Percentiles rank a stretch among this genome's conserved stretches.
phyloP scores from a whole-genome alignment of 768 basidiomycete species.

The Suillus hirtellus region DNA sequence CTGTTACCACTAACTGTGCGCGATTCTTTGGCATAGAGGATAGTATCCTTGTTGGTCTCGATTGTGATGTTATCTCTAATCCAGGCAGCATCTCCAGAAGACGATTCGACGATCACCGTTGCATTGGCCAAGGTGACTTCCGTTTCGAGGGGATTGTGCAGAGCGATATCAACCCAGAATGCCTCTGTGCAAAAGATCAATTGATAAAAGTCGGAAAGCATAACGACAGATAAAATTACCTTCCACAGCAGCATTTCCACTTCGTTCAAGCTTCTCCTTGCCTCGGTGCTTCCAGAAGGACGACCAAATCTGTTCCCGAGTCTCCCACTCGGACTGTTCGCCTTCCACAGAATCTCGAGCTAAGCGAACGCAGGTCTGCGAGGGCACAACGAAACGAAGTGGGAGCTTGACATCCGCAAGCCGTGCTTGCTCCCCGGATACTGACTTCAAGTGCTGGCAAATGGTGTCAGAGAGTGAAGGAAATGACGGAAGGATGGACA shows the following conservation, averaged over 20 bases:
- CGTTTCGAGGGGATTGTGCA: slow-evolving; percentile 73
- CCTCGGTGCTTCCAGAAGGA: slow-evolving; percentile 58
- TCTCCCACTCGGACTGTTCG: slow-evolving; percentile 56
- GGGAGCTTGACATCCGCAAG: slow-evolving; percentile 58
- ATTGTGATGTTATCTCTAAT: slow-evolving; percentile 49
- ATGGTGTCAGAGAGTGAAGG: slow-evolving; percentile 9
- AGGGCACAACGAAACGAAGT: slow-evolving; percentile 61
- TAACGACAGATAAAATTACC: slow-evolving; percentile 42
- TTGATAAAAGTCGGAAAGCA: not conserved
- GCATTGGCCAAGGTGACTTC: slow-evolving; percentile 70
- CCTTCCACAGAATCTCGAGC: slow-evolving; percentile 48
- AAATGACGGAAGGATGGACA: slow-evolving; percentile 16
- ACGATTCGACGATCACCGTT: slow-evolving; percentile 52
- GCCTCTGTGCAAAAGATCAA: slow-evolving; percentile 46
- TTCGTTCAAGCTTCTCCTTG: slow-evolving; percentile 52
- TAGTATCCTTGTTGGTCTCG: slow-evolving; percentile 61
- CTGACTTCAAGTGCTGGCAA: slow-evolving; percentile 69
- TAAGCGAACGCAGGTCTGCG: slow-evolving; percentile 58
- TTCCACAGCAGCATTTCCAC: slow-evolving; percentile 60
- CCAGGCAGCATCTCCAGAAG: slow-evolving; percentile 30
- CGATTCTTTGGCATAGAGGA: slow-evolving; percentile 61
- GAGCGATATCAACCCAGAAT: slow-evolving; percentile 73
- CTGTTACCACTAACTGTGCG: slow-evolving; percentile 50
- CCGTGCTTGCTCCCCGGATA: slow-evolving; percentile 45
- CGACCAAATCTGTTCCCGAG: slow-evolving; percentile 65